Percentiles rank a stretch among this genome's conserved stretches.
These are phyloP conservation scores for Spiraea crenata DNA, from an alignment of 331 rosid species.

Conservation along the genomic window DNA sequence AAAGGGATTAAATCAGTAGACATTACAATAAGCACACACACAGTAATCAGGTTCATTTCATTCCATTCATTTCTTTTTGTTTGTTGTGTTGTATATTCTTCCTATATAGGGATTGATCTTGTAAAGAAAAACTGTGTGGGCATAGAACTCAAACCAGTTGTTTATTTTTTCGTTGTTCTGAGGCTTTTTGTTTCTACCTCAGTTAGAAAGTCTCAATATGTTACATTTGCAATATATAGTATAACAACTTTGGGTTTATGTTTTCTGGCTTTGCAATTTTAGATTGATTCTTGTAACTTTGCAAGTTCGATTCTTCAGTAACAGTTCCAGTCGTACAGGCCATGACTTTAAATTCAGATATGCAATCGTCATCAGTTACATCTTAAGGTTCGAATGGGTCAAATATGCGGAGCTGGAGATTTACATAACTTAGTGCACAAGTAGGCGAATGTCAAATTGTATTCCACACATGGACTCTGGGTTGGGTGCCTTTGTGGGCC, in stretches of 20 bases:
- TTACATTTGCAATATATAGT: background rate
- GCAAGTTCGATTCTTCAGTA: background rate
- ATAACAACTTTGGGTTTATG: background rate
- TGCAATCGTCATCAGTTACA: constrained; percentile 9
- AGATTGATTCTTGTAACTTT: background rate
- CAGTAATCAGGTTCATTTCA: constrained; percentile 12
- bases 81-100: constrained; percentile 14
- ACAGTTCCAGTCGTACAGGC: background rate
- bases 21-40: constrained; percentile 5
- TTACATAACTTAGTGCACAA: constrained; percentile 9
- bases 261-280: background rate
- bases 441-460: constrained; percentile 11
- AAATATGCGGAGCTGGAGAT: constrained; percentile 16
- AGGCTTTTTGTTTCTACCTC: background rate
- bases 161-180: constrained; percentile 10
- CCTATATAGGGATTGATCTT: background rate
- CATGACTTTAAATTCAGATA: background rate
- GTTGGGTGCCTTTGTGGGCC: constrained; percentile 4
- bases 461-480: background rate
- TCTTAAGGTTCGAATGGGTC: constrained; percentile 18
- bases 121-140: constrained; percentile 4
- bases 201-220: constrained; percentile 6
- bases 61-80: constrained; percentile 13
- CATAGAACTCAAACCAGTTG: background rate
- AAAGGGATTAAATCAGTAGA: background rate